A percentile compares a stretch with the other conserved stretches of the same genome.
Conservation (phyloP, 495 filamentous ascomycete species). For the Lasiosphaeriaceae sp. region DNA sequence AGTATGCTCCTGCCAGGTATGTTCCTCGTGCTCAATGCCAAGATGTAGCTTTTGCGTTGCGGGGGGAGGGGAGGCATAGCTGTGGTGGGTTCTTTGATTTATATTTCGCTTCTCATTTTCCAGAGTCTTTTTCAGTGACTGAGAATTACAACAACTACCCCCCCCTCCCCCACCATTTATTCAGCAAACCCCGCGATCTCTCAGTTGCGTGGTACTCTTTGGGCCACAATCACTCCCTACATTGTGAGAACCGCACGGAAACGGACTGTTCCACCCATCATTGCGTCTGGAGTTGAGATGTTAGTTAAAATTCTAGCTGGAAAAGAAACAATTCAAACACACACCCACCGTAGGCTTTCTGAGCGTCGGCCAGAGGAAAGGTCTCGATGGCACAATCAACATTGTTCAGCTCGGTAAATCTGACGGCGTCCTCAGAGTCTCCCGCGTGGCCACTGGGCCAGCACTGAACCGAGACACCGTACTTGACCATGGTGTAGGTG, state of each 20-base stretch:
- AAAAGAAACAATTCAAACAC: not conserved
- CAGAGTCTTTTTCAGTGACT: too few relatives aligned
- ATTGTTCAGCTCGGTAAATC: conserved; percentile 52
- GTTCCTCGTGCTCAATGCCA: too few relatives aligned
- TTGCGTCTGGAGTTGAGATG: not conserved
- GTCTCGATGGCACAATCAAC: conserved; percentile 63
- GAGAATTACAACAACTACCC: too few relatives aligned
- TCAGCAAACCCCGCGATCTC: too few relatives aligned
- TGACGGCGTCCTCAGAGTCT: conserved; percentile 64
- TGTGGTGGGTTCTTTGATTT: too few relatives aligned
- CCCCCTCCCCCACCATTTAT: too few relatives aligned
- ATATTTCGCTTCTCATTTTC: too few relatives aligned
- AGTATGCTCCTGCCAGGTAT: too few relatives aligned
- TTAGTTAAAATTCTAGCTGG: not conserved
- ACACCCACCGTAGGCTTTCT: conserved; percentile 44
- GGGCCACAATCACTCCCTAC: too few relatives aligned
- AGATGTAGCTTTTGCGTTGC: too few relatives aligned
- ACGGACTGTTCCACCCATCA: conserved; percentile 3
- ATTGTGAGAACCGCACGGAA: conserved; percentile 6
- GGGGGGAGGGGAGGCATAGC: too few relatives aligned
- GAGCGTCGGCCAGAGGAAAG: conserved; percentile 54
- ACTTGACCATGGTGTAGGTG: conserved; percentile 5
- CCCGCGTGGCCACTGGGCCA: conserved; percentile 61
- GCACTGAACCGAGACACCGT: conserved; percentile 47
- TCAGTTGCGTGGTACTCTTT: too few relatives aligned